Evolutionary conservation across 192 early-diverging fungal genomes (phyloP), one percentile per base, ranked within the genome.

Genomic region (Entomortierella beljakovae): DNA sequence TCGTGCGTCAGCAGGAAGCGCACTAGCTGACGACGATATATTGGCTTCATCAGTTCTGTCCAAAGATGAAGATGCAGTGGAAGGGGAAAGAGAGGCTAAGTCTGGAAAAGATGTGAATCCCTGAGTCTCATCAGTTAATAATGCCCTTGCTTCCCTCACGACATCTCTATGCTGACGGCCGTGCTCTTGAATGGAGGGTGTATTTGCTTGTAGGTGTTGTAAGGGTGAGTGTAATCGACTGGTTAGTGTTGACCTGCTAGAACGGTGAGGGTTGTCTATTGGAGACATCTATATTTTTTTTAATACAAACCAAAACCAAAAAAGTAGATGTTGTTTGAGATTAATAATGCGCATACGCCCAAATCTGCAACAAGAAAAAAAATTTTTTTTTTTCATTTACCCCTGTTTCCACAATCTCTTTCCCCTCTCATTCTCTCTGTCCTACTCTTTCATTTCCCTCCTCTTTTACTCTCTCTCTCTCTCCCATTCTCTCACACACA

Each of bases 381-480:
- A n/a, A n/a, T n/a, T n/a, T n/a, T n/a, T n/a, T n/a, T n/a, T n/a
- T n/a, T n/a, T n/a, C n/a, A n/a, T n/a, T n/a, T 40, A 40, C 13
- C 43, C 43, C 15, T 4, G 43, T 46, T 46, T 46, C 43, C 34
- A 26, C 22, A 18, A 0, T 22, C 22, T 64, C 3, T 42, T 38
- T 54, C 25, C 29, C 22, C 2, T 33, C 25, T 25, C 26, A 13
- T 13, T 32, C n/a, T 6, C 38, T 33, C 6, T 6, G 4, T 26
- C 40, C 16, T 29, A 23, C n/a, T n/a, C n/a, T n/a, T n/a, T 38
- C 58, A 54, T 69, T 52, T 48, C 49, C 68, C 59, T 53, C 50
- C 55, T 52, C 68, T 23, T 40, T n/a, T n/a, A n/a, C n/a, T n/a
- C n/a, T n/a, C n/a, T n/a, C n/a, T n/a, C n/a, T n/a, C n/a, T n/a